Base-by-base conservation (phyloP, 2,329 filamentous ascomycete genomes). In the Claviceps pazoutovae region DNA sequence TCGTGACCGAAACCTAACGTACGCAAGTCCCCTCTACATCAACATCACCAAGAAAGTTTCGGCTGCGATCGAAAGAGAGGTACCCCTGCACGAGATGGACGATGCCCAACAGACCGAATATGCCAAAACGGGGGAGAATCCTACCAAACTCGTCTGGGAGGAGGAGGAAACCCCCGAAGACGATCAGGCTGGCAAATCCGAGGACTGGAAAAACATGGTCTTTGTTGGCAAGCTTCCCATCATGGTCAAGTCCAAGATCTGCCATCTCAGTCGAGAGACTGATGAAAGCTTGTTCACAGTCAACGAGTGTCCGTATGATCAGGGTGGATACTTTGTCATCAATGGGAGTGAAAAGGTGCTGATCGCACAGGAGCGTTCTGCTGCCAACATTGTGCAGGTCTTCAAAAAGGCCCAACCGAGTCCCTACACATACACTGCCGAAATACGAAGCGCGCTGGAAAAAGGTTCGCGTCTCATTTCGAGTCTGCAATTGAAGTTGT, bases 281-380 rank as follows among this genome's bases (percentile, higher is more conserved):
- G 91, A 97, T 57, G 84, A 93, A 50, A 84, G 87, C 48, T 76
- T 98, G 1, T 97, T 95, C 66, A 77, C 86, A 46, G 83, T 94
- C 68, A 95, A 95, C 64, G 93, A 98, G 70, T 98, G 93, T 59
- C 93, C 93, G 0, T 98, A 96, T 67, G 93, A 98, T 63, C 93
- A 96, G 64, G 93, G 93, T 59, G 93, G 93, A 58, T 98, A 98
- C 70, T 98, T 98, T 64, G 88, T 98, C 61, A 98, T 98, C 76
- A 98, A 98, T 71, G 93, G 93, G 44, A 95, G 88, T 68, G 93
- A 98, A 66, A 98, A 98, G 75, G 93, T 98, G 21, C 73, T 98
- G 59, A 98, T 98, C 61, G 93, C 93, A 1, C 93, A 98, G 67
- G 93, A 98, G 69, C 86, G 93, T 56, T 96, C 90, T 65, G 93